Conservation (phyloP, 345 rosid genomes). For the Eucalyptus curtisii region DNA sequence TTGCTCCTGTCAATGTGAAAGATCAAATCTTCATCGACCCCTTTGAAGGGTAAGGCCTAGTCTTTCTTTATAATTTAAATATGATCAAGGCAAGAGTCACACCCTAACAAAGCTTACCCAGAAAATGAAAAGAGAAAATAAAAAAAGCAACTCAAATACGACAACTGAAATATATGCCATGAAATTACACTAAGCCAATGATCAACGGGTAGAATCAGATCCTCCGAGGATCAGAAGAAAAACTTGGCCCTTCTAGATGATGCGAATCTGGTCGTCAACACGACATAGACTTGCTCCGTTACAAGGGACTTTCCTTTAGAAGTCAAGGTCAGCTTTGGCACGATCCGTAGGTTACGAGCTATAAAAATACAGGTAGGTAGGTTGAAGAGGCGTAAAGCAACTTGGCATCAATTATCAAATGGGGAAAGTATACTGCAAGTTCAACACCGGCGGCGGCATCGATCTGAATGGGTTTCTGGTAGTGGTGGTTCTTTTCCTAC, state of each 20-base stretch:
- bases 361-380: background rate
- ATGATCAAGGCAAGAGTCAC: background rate
- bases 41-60: background rate
- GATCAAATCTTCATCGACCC: background rate
- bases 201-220: background rate
- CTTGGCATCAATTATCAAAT: background rate
- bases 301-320: background rate
- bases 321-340: background rate
- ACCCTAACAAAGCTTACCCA: background rate
- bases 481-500: background rate
- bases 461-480: background rate
- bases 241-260: background rate
- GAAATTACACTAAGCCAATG: background rate
- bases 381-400: background rate
- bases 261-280: background rate
- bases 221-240: background rate
- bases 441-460: accelerated
- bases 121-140: background rate
- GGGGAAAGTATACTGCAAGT: background rate
- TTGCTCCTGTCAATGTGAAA: background rate
- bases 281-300: background rate
- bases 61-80: background rate
- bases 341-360: background rate
- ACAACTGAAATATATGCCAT: background rate
- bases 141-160: background rate